These are phyloP conservation scores for Helichrysum umbraculigerum DNA, from an alignment of 129 eudicot genomes.

Conservation along the genomic window DNA sequence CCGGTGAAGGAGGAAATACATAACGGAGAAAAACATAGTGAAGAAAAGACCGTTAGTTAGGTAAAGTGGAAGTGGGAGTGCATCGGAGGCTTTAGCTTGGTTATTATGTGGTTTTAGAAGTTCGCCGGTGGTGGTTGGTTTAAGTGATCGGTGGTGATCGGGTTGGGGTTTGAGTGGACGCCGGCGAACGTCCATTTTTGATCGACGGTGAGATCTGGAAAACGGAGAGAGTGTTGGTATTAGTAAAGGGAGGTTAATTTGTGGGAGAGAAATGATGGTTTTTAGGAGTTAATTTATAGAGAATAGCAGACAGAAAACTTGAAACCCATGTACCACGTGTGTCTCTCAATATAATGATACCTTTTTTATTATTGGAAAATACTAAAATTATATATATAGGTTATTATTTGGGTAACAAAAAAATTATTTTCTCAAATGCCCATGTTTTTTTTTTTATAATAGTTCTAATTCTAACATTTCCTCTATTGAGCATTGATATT, in stretches of 20 bases:
- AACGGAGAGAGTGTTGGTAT: neutral
- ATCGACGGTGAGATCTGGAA: constrained; percentile 8
- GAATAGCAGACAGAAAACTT: constrained; percentile 23
- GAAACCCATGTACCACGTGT: constrained; percentile 42
- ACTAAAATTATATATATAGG: neutral
- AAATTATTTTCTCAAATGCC: too few species aligned
- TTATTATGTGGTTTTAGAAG: constrained; percentile 33
- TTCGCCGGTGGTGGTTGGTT: constrained; percentile 40
- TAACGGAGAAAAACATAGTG: constrained; percentile 66
- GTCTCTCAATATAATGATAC: constrained; percentile 2
- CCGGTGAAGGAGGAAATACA: constrained; percentile 64
- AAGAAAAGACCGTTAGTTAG: constrained; percentile 61
- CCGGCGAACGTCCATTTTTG: constrained; percentile 59
- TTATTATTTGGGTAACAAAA: neutral
- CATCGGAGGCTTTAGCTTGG: constrained; percentile 44
- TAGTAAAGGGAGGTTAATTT: neutral
- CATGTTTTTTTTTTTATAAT: too few species aligned
- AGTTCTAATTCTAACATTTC: too few species aligned
- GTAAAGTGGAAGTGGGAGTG: constrained; percentile 53
- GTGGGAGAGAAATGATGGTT: constrained; percentile 32
- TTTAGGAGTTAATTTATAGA: constrained; percentile 31
- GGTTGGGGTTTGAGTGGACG: constrained; percentile 33
- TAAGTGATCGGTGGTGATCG: constrained; percentile 2
- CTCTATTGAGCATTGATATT: too few species aligned
- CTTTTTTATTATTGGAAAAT: neutral